A percentile compares a stretch with the other conserved stretches of the same genome.
Conservation (phyloP, 1,139 yeast species). For the Geotrichum histeridarum region DNA sequence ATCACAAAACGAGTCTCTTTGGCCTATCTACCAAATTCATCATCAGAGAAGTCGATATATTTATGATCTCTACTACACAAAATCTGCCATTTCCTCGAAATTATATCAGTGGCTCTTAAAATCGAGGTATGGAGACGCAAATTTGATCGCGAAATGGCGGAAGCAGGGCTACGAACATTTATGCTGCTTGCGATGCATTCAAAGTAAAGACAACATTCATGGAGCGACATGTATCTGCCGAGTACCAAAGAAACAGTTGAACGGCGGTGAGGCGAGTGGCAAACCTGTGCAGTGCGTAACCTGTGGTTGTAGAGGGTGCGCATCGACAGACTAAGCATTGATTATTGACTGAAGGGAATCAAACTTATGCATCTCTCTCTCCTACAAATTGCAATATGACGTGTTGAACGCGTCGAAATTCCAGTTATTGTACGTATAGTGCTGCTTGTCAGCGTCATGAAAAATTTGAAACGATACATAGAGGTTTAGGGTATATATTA, state of each 20-base stretch:
- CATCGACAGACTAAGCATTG: conserved; percentile 57
- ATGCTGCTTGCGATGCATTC: conserved; percentile 79
- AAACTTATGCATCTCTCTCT: too few species aligned
- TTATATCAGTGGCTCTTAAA: conserved; percentile 74
- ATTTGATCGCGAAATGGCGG: conserved; percentile 84
- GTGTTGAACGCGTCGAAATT: too few species aligned
- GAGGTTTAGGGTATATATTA: conserved; percentile 1
- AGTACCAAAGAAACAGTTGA: conserved; percentile 48
- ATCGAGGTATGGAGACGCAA: conserved; percentile 62
- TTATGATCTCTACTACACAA: conserved; percentile 65
- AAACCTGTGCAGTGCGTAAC: conserved; percentile 59
- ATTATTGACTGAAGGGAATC: too few species aligned
- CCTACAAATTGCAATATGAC: too few species aligned
- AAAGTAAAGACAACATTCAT: conserved; percentile 56
- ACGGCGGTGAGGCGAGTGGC: conserved; percentile 22
- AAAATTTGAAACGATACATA: neutral
- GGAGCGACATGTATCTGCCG: conserved; percentile 77
- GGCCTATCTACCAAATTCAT: conserved; percentile 66
- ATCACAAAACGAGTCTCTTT: conserved; percentile 50
- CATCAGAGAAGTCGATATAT: conserved; percentile 76
- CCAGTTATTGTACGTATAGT: neutral
- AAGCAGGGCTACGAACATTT: conserved; percentile 83
- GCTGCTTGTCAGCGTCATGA: neutral
- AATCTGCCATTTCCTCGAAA: conserved; percentile 59
- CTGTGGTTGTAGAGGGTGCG: conserved; percentile 88